Evolutionary conservation across 2,329 filamentous ascomycete genomes (phyloP), one percentile per base, ranked within the genome.

Genomic region (Fusarium dimerum): DNA sequence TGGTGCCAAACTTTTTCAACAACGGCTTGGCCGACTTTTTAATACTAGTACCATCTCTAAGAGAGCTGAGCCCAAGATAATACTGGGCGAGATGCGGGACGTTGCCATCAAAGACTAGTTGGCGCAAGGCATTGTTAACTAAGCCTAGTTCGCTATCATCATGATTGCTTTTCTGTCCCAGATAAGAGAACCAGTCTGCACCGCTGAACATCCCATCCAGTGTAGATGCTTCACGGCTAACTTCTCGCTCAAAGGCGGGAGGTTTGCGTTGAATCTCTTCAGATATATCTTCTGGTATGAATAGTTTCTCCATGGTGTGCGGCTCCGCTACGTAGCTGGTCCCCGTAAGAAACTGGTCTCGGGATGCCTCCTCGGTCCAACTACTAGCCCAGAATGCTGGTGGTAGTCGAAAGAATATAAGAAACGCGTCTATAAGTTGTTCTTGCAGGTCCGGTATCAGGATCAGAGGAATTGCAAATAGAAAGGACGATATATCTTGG

Each of bases 21-120:
- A 96, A 74, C 7, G 73, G 71, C 63, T 90, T 96, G 0, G 90
- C 89, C 7, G 80, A 76, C 66, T 90, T 95, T 59, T 83, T 87
- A 26, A 85, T 82, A 2, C 72, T 76, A 1, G 69, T 65, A 1
- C 80, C 75, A 41, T 85, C 80, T 50, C 82, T 80, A 0, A 70
- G 65, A 45, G 80, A 81, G 61, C 87, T 83, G 43, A 93, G 79
- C 1, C 87, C 87, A 10, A 96, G 73, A 56, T 84, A 78, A 62
- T 92, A 93, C 52, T 86, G 80, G 0, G 85, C 85, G 9, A 96
- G 64, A 11, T 44, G 53, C 30, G 64, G 50, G 1, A 67, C 42
- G 2, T 47, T 50, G 2, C 58, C 64, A 2, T 71, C 67, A 40
- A 83, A 77, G 3, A 82, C 78, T 2, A 96, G 66, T 40, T 84